phyloP scores from a whole-genome alignment of 257 asterid species.

The Linderniella brevidens region DNA sequence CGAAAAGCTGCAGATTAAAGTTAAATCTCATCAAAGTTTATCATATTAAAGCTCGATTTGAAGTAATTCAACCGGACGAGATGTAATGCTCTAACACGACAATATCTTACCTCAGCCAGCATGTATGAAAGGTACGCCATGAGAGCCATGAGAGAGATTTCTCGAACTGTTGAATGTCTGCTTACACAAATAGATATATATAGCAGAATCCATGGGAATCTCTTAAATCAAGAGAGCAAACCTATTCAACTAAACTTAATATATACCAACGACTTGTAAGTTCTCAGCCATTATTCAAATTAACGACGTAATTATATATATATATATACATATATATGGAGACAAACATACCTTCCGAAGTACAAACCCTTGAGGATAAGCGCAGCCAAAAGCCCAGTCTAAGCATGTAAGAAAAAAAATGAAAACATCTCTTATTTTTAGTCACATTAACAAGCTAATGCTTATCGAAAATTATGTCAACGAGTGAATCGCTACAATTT shows the following conservation, averaged over 20 bases:
- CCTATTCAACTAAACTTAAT: too few relatives aligned
- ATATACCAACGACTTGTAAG: conserved; percentile 5
- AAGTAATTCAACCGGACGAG: neutral
- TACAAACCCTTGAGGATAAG: conserved; percentile 60
- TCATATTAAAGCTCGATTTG: neutral
- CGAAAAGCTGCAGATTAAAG: conserved; percentile 24
- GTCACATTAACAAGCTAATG: too few relatives aligned
- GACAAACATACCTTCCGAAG: conserved; percentile 50
- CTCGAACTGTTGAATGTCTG: conserved; percentile 89
- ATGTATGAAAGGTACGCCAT: conserved; percentile 92
- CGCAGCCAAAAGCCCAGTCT: conserved; percentile 81
- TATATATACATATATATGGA: neutral
- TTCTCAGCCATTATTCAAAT: conserved; percentile 5
- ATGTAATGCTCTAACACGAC: neutral
- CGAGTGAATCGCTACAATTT: too few relatives aligned
- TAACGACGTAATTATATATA: conserved; percentile 5
- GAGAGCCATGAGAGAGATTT: conserved; percentile 70
- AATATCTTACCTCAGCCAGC: conserved; percentile 73
- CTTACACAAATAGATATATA: conserved; percentile 15
- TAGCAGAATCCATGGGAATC: too few relatives aligned
- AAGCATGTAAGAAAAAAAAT: conserved; percentile 14
- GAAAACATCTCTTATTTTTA: neutral
- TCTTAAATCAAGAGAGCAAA: too few relatives aligned
- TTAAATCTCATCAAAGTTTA: conserved; percentile 1
- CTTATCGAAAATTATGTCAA: too few relatives aligned